Percentiles rank a stretch among this genome's conserved stretches.
These are phyloP conservation scores for Trypanosoma rangeli DNA, from an alignment of 208 protist species.

Conservation along the genomic window DNA sequence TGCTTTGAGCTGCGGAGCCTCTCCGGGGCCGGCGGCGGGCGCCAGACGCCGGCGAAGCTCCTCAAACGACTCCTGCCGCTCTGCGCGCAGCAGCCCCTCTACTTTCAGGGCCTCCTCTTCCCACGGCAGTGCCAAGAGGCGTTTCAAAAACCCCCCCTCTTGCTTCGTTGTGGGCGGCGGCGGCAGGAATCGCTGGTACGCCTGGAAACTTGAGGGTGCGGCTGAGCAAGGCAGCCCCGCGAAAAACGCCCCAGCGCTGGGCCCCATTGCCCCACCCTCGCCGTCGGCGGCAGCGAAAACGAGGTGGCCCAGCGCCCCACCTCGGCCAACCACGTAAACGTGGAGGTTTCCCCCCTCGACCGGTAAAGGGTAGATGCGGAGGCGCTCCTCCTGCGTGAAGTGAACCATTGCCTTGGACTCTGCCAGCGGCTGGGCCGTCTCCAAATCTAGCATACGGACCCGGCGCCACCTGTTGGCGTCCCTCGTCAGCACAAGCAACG, in stretches of 20 bases:
- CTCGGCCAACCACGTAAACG: conserved; percentile 69
- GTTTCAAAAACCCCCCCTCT: conserved; percentile 81
- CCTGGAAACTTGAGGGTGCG: conserved; percentile 61
- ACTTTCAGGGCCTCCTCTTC: conserved; percentile 77
- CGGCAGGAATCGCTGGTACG: conserved; percentile 62
- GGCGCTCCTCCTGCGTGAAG: conserved; percentile 45
- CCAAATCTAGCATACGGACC: conserved; percentile 75
- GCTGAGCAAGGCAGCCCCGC: conserved; percentile 33
- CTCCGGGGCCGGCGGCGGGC: background rate
- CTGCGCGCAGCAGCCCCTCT: conserved; percentile 40
- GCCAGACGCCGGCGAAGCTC: conserved; percentile 8
- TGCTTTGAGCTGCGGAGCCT: background rate
- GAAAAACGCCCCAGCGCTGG: conserved; percentile 11
- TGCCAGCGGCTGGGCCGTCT: conserved; percentile 58
- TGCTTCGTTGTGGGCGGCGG: conserved; percentile 71
- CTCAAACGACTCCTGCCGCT: conserved; percentile 17
- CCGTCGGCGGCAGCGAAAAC: conserved; percentile 38
- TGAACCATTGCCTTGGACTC: conserved; percentile 60
- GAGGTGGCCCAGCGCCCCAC: conserved; percentile 65
- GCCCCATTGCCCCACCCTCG: background rate
- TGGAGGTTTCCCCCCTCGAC: conserved; percentile 61
- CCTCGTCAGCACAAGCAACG: conserved; percentile 65
- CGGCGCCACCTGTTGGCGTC: conserved; percentile 83
- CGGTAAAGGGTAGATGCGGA: conserved; percentile 57
- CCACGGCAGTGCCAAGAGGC: conserved; percentile 79